Evolutionary conservation across 495 filamentous ascomycete species (phyloP).

Genomic region (Neurospora cerealis): DNA sequence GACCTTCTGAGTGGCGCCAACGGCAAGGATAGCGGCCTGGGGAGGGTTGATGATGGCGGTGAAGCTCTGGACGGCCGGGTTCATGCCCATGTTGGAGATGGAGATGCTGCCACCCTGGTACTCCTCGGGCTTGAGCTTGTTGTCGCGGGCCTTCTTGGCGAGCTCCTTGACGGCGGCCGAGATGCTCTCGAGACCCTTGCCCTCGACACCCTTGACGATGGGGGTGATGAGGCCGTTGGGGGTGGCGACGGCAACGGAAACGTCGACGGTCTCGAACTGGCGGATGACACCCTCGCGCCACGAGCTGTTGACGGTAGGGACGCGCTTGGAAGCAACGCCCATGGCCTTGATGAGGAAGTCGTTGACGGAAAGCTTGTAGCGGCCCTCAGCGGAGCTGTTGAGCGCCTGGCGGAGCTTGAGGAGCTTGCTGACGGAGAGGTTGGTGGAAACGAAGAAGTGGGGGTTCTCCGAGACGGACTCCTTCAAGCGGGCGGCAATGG

Average conservation of each 20-base stretch:
- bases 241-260: slow-evolving; percentile 90
- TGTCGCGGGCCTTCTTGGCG: slow-evolving; percentile 87
- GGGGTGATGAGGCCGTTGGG: slow-evolving; percentile 94
- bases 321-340: slow-evolving; percentile 78
- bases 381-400: slow-evolving; percentile 77
- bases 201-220: slow-evolving; percentile 81
- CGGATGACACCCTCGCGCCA: slow-evolving; percentile 89
- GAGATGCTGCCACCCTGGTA: slow-evolving; percentile 99
- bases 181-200: slow-evolving; percentile 76
- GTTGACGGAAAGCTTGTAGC: slow-evolving; percentile 98
- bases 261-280: slow-evolving; percentile 83
- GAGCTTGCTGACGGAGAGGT: slow-evolving; percentile 85
- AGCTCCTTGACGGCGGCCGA: slow-evolving; percentile 86
- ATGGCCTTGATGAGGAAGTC: slow-evolving; percentile 99
- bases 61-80: slow-evolving; percentile 89
- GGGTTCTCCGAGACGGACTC: slow-evolving; percentile 88
- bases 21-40: slow-evolving; percentile 90
- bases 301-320: slow-evolving; percentile 89
- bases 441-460: slow-evolving; percentile 90
- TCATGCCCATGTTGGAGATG: slow-evolving; percentile 99
- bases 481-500: slow-evolving; percentile 83
- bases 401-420: slow-evolving; percentile 91
- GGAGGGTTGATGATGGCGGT: slow-evolving; percentile 99
- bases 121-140: slow-evolving; percentile 98
- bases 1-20: slow-evolving; percentile 91